Evolutionary conservation across 305 asterid genomes (phyloP).

Genomic region (Rubia tinctorum): DNA sequence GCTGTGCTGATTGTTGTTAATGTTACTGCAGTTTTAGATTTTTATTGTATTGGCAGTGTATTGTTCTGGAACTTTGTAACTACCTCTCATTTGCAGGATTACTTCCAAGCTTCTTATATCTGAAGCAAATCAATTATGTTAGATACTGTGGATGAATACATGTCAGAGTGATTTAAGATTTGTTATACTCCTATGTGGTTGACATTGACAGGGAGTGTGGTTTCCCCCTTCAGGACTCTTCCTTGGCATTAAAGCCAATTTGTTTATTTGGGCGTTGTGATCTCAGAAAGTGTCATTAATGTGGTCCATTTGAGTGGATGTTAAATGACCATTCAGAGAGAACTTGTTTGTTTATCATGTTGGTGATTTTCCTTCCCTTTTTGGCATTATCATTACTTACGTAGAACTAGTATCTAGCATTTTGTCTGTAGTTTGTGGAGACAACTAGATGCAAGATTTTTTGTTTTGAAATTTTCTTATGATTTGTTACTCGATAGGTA

Average conservation of each 20-base stretch:
- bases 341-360: neutral
- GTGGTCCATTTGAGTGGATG: neutral
- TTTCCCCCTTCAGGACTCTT: neutral
- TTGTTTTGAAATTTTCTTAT: neutral
- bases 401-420: neutral
- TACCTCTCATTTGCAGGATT: neutral
- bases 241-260: neutral
- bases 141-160: neutral
- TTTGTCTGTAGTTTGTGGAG: neutral
- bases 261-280: neutral
- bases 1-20: neutral
- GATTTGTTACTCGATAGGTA: neutral
- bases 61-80: neutral
- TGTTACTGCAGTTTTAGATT: neutral
- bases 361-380: neutral
- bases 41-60: neutral
- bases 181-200: neutral
- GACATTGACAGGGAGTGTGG: neutral
- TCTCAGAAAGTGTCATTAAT: neutral
- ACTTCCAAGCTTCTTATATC: neutral
- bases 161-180: neutral
- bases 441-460: neutral
- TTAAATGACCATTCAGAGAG: neutral
- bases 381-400: neutral
- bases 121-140: constrained; percentile 1